These are phyloP conservation scores for Candida mesenterica DNA, from an alignment of 1,139 yeast genomes.

Conservation along the genomic window DNA sequence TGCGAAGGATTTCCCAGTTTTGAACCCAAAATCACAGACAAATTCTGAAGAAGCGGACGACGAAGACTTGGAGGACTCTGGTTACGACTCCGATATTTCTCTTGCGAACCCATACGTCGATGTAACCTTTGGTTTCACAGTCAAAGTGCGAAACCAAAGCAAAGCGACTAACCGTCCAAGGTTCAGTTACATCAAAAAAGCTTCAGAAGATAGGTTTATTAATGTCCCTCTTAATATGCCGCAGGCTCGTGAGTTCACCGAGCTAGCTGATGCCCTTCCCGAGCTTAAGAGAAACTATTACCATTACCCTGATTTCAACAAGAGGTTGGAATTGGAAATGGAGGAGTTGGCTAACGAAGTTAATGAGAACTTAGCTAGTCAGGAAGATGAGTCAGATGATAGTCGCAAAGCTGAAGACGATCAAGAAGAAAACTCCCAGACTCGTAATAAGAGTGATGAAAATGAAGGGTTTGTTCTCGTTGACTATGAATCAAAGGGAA, in stretches of 20 bases:
- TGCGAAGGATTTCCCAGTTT: constrained; percentile 36
- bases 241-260: constrained; percentile 25
- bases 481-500: constrained; percentile 13
- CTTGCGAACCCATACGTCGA: constrained; percentile 52
- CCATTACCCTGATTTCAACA: constrained; percentile 26
- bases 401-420: constrained; percentile 12
- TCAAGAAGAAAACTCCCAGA: constrained; percentile 28
- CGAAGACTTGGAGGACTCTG: constrained; percentile 20
- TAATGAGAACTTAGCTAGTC: constrained; percentile 11
- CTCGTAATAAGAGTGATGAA: constrained; percentile 24
- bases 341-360: constrained; percentile 12
- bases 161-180: constrained; percentile 6
- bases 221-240: constrained; percentile 36
- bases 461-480: constrained; percentile 24
- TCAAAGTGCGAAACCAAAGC: constrained; percentile 30
- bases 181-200: constrained; percentile 7
- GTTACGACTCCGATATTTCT: constrained; percentile 48
- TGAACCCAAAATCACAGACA: constrained; percentile 1
- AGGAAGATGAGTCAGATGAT: constrained; percentile 9
- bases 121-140: constrained; percentile 50
- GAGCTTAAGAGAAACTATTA: constrained; percentile 31
- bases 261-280: constrained; percentile 29
- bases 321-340: constrained; percentile 18
- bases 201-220: constrained; percentile 13
- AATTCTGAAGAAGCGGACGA: constrained; percentile 5